Evolutionary conservation across 257 asterid genomes (phyloP).

Genomic region (Cinchona pubescens): DNA sequence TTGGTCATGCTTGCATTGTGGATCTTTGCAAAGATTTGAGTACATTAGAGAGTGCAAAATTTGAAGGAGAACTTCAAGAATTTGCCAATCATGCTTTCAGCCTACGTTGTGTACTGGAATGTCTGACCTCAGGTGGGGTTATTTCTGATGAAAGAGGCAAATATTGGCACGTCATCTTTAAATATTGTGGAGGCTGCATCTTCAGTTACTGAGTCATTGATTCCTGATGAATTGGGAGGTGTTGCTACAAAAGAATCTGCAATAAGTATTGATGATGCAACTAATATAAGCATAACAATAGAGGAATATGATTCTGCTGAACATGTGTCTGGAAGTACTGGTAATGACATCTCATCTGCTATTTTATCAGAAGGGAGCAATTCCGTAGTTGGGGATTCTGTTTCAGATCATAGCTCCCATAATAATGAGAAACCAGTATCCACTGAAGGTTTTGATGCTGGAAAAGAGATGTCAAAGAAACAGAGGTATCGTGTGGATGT

Average conservation of each 20-base stretch:
- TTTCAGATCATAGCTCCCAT: conserved; percentile 38
- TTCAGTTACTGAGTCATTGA: conserved; percentile 29
- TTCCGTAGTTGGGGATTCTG: conserved; percentile 35
- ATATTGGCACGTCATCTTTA: conserved; percentile 30
- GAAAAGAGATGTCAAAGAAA: conserved; percentile 47
- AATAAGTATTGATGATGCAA: conserved; percentile 30
- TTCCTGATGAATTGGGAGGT: conserved; percentile 33
- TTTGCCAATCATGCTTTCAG: conserved; percentile 99
- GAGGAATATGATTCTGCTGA: conserved; percentile 44
- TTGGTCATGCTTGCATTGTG: conserved; percentile 79
- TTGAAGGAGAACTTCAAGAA: conserved; percentile 98
- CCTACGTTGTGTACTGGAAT: conserved; percentile 87
- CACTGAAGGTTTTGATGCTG: conserved; percentile 41
- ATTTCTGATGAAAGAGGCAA: conserved; percentile 46
- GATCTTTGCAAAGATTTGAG: conserved; percentile 93
- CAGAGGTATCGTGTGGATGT: conserved; percentile 76
- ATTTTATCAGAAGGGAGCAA: conserved; percentile 35
- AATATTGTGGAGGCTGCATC: conserved; percentile 44
- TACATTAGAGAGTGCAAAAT: conserved; percentile 87
- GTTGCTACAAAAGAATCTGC: conserved; percentile 31
- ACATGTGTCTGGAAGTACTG: conserved; percentile 22
- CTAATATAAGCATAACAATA: conserved; percentile 17
- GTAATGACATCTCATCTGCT: conserved; percentile 35
- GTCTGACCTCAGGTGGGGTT: conserved; percentile 87
- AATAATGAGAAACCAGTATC: conserved; percentile 41